Base-by-base conservation (phyloP, 2,329 filamentous ascomycete genomes). In the Hypocreales sp. region DNA sequence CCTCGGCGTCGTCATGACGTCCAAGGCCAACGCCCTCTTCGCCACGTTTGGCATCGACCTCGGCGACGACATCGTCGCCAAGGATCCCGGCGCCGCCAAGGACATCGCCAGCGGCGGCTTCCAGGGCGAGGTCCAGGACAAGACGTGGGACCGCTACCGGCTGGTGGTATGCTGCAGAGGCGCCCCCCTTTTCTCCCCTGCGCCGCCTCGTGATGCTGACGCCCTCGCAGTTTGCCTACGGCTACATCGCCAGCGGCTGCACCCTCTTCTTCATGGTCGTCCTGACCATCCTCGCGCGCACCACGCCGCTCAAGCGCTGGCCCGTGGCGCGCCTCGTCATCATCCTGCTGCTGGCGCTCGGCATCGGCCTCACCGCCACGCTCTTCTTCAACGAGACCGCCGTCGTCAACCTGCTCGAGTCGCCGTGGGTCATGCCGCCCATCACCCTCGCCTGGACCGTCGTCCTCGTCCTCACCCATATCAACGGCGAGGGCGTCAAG, bases 361-460 rank as follows among this genome's bases (percentile, higher is more conserved):
- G 39, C 15, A 42, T 45, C 22, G 41, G 40, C 26, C 35, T 50
- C 7, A 28, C 48, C 8, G 37, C 40, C 15, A 15, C 41, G 6
- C 30, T 54, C 11, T 46, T 35, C 23, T 44, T 37, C 20, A 34
- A 35, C 15, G 14, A 16, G 3, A 30, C 37, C 5, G 12, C 26
- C 8, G 24, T 34, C 9, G n/a, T 15, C 1, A 26, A 28, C 4
- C 54, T 41, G 25, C 36, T 50, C 17, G 19, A 20, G 7, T 45
- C 40, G 7, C 29, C 42, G 7, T 52, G 47, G 51, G 40, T 50
- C 11, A 27, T 53, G 10, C 48, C 49, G 7, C 41, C 41, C 4
- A 45, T 55, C 17, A 45, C 41, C 7, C 30, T 53, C 15, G 37
- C 60, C 18, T 53, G 45, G 46, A 31, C 48, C 13, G 4, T 38